Conservation (phyloP, 1,284 basidiomycete genomes). For the Ganoderma lucidum region DNA sequence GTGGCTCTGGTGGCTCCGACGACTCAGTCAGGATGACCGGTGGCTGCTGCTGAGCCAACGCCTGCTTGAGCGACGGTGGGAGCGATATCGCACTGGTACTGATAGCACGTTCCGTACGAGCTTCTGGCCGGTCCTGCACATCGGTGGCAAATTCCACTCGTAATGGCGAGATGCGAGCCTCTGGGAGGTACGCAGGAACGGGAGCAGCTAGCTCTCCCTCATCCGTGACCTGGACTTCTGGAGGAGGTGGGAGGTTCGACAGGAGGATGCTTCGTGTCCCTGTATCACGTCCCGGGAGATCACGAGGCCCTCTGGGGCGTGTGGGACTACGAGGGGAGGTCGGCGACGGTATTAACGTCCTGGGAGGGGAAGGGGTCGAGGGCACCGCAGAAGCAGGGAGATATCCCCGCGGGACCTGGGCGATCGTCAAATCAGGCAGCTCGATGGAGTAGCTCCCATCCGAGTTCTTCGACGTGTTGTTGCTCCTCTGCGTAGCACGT, state of each 20-base stretch:
- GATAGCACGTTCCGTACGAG: conserved; percentile 35
- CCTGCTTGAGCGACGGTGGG: conserved; percentile 38
- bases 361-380: conserved; percentile 31
- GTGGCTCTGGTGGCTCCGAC: conserved; percentile 12
- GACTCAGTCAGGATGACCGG: conserved; percentile 11
- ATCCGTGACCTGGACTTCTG: conserved; percentile 12
- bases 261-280: conserved; percentile 40
- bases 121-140: conserved; percentile 31
- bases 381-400: conserved; percentile 30
- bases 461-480: conserved; percentile 43
- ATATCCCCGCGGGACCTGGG: conserved; percentile 34
- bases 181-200: conserved; percentile 25
- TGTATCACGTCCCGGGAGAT: conserved; percentile 39
- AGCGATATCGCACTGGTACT: conserved; percentile 40
- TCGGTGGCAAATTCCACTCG: conserved; percentile 41
- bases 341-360: conserved; percentile 25
- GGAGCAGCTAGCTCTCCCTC: conserved; percentile 9
- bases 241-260: conserved; percentile 27
- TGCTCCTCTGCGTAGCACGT: conserved; percentile 26
- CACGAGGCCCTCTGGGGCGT: conserved; percentile 40
- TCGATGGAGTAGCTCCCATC: conserved; percentile 45
- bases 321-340: conserved; percentile 35
- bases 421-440: conserved; percentile 37
- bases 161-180: conserved; percentile 34
- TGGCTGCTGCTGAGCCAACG: conserved; percentile 26